Conservation (phyloP, 441 rosid species). For the Adansonia gregorii region DNA sequence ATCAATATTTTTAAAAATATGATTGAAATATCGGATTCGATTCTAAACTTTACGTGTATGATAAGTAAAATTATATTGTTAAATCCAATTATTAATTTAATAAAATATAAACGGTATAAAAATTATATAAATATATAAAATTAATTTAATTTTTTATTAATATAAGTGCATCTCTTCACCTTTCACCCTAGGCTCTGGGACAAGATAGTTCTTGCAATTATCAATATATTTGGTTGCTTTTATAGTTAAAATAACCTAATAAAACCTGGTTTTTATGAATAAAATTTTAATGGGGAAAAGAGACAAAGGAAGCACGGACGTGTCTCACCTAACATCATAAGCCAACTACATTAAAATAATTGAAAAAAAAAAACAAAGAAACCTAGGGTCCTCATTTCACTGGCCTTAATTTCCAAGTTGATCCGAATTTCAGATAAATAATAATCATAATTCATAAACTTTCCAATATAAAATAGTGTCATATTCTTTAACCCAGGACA, state of each 20-base stretch:
- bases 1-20: no score
- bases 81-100: no score
- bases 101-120: no score
- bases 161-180: no score
- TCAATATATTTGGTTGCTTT: slow-evolving; percentile 21
- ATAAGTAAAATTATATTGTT: no score
- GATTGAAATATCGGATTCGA: no score
- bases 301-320: neutral
- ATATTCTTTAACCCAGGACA: neutral
- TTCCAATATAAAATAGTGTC: neutral
- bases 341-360: neutral
- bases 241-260: neutral
- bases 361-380: no score
- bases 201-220: slow-evolving; percentile 40
- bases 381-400: neutral
- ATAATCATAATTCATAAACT: neutral
- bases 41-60: no score
- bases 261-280: neutral
- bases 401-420: neutral
- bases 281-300: neutral
- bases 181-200: slow-evolving; percentile 34
- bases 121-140: no score
- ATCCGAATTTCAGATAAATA: neutral
- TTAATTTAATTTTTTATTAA: no score
- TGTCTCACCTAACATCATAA: slow-evolving; percentile 5